Evolutionary conservation across 2,329 filamentous ascomycete genomes (phyloP).

Genomic region (Stromatinia cepivora): DNA sequence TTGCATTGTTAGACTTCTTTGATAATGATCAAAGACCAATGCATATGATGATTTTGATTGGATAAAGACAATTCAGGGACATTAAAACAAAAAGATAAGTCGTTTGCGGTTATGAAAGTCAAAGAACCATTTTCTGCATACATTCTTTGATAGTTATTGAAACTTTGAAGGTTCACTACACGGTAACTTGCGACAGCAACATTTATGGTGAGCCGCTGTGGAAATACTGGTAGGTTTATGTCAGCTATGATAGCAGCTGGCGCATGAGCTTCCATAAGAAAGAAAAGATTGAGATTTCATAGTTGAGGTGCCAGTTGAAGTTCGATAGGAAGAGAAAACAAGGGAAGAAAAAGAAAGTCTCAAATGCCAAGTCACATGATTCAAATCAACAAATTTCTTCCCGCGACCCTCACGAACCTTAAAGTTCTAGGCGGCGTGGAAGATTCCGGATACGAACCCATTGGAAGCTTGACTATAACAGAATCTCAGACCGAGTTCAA

Average conservation of each 20-base stretch:
- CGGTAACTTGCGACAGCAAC: neutral
- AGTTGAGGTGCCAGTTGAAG: neutral
- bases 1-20: conserved; percentile 12
- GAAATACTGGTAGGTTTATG: neutral
- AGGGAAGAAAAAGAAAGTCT: neutral
- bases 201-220: neutral
- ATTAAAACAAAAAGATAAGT: neutral
- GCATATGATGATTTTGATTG: neutral
- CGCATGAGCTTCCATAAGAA: neutral
- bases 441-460: too few relatives aligned
- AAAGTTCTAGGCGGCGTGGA: too few relatives aligned
- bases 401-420: too few relatives aligned
- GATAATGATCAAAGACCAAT: neutral
- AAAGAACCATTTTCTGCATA: conserved; percentile 8
- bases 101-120: conserved; percentile 10
- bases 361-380: neutral
- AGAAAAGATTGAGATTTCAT: neutral
- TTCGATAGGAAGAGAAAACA: too few relatives aligned
- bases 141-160: conserved; percentile 8
- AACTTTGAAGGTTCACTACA: neutral
- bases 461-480: too few relatives aligned
- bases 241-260: neutral
- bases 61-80: neutral
- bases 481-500: too few relatives aligned
- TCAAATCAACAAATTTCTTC: neutral